Evolutionary conservation across 2,329 filamentous ascomycete species (phyloP).

Genomic region (Amphichorda felina): DNA sequence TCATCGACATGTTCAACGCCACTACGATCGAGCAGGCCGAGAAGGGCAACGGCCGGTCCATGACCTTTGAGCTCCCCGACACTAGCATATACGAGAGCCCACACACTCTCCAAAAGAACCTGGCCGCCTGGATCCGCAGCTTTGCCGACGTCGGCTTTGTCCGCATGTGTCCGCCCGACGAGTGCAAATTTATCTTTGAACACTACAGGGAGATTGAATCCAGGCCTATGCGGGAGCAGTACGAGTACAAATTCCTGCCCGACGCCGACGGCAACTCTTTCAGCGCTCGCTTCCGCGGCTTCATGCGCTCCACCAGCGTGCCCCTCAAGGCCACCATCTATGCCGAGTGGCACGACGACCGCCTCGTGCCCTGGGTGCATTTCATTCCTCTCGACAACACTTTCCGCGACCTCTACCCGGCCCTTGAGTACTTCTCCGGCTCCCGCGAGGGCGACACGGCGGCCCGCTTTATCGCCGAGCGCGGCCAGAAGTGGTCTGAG

Average conservation of each 20-base stretch:
- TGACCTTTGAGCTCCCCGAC: slow-evolving; percentile 37
- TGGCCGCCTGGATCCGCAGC: slow-evolving; percentile 28
- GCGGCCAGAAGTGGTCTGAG: slow-evolving; percentile 49
- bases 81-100: slow-evolving; percentile 28
- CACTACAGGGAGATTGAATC: slow-evolving; percentile 18
- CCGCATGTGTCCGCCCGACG: slow-evolving; percentile 21
- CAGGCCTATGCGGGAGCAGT: slow-evolving; percentile 34
- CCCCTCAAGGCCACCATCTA: slow-evolving; percentile 64
- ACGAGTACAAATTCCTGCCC: slow-evolving; percentile 51
- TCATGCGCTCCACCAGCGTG: slow-evolving; percentile 51
- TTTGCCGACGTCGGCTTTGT: slow-evolving; percentile 33
- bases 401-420: slow-evolving; percentile 52
- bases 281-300: slow-evolving; percentile 49
- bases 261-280: slow-evolving; percentile 63
- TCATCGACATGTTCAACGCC: slow-evolving; percentile 57
- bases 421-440: slow-evolving; percentile 52
- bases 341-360: slow-evolving; percentile 62
- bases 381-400: slow-evolving; percentile 62
- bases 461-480: slow-evolving; percentile 47
- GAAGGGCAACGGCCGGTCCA: slow-evolving; percentile 27
- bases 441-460: slow-evolving; percentile 33
- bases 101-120: slow-evolving; percentile 13
- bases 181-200: slow-evolving; percentile 26
- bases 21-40: slow-evolving; percentile 36
- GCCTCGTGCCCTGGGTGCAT: slow-evolving; percentile 59